phyloP scores from a whole-genome alignment of 345 rosid genomes.

The Sonneratia caseolaris region DNA sequence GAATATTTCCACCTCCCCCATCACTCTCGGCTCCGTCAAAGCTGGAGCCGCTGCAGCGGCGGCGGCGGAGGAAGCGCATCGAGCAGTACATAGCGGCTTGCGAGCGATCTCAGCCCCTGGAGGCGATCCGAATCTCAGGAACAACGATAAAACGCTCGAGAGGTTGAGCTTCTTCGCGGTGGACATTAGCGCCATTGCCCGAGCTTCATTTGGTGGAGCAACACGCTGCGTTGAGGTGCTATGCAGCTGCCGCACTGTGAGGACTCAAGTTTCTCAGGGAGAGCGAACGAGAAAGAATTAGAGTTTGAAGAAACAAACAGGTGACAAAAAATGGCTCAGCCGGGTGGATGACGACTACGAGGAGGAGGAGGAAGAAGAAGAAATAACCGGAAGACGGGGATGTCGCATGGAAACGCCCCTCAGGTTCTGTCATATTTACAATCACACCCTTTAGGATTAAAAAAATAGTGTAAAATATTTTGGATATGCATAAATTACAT shows the following conservation, averaged over 20 bases:
- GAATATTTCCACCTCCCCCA: constrained; percentile 17
- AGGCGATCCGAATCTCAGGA: neutral
- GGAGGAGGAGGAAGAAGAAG: neutral
- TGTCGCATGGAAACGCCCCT: neutral
- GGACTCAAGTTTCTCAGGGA: neutral
- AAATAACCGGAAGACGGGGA: neutral
- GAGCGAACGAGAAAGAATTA: neutral
- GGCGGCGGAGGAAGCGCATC: constrained; percentile 21
- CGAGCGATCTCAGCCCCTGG: neutral
- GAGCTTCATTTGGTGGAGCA: constrained; percentile 5
- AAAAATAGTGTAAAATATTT: too few species aligned
- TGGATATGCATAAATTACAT: too few species aligned
- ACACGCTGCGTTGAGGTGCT: neutral
- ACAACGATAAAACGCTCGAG: neutral
- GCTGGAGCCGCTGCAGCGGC: constrained; percentile 22
- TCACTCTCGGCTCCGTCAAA: constrained; percentile 9
- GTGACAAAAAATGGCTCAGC: neutral
- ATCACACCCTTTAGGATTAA: neutral
- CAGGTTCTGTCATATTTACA: neutral
- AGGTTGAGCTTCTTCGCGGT: neutral
- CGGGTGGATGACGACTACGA: neutral
- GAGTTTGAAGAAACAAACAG: neutral
- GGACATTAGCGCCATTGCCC: constrained; percentile 12
- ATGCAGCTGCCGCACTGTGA: neutral
- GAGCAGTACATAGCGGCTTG: neutral